A percentile compares a stretch with the other conserved stretches of the same genome.
These are phyloP conservation scores for Calonectria hawksworthii DNA, from an alignment of 2,329 filamentous ascomycete species.

Conservation along the genomic window DNA sequence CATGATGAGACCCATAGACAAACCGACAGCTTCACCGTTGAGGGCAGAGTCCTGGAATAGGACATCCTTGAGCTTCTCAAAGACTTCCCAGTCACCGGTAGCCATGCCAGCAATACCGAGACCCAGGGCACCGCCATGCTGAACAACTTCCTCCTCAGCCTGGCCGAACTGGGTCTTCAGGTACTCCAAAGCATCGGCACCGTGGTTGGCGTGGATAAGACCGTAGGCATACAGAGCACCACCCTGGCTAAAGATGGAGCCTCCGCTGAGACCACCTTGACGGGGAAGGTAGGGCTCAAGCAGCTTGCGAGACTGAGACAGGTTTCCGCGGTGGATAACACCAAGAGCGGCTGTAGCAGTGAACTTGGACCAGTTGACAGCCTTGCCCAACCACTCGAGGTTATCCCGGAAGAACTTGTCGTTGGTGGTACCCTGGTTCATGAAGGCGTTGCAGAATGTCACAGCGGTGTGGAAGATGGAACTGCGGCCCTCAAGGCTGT, in stretches of 20 bases:
- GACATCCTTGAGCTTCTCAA: constrained; percentile 90
- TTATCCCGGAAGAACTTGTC: constrained; percentile 99
- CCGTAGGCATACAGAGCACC: constrained; percentile 96
- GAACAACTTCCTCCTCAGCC: constrained; percentile 91
- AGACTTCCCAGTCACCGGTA: constrained; percentile 90
- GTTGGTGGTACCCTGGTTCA: constrained; percentile 98
- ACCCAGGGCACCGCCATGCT: constrained; percentile 95
- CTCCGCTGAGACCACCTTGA: constrained; percentile 78
- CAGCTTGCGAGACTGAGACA: constrained; percentile 92
- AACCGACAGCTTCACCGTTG: constrained; percentile 95
- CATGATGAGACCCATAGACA: constrained; percentile 98
- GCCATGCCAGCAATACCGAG: constrained; percentile 98
- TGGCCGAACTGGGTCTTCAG: constrained; percentile 81
- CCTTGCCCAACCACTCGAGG: constrained; percentile 97
- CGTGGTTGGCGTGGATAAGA: constrained; percentile 97
- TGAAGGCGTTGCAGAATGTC: constrained; percentile 98
- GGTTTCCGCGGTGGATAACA: constrained; percentile 95
- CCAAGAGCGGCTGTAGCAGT: constrained; percentile 96
- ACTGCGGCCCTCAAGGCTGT: constrained; percentile 94
- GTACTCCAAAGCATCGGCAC: constrained; percentile 88
- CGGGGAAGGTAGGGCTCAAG: constrained; percentile 95
- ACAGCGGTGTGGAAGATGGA: constrained; percentile 99
- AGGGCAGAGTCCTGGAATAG: constrained; percentile 95
- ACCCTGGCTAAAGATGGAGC: constrained; percentile 95
- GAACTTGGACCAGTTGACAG: constrained; percentile 99